phyloP scores from a whole-genome alignment of 176 grass and related monocot species.

The Lolium perenne region DNA sequence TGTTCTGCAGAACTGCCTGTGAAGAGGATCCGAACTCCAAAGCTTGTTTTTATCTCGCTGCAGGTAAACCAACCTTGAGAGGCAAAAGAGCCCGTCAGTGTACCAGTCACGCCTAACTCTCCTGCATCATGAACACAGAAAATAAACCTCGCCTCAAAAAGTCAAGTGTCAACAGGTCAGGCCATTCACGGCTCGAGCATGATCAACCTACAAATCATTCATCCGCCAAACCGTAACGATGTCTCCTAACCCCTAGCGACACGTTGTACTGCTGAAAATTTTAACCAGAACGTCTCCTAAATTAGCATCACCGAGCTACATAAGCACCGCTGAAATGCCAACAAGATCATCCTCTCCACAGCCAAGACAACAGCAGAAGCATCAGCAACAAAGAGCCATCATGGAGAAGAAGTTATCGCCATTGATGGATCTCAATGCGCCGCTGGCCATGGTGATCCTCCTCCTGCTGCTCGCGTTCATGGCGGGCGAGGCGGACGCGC shows the following conservation, averaged over 20 bases:
- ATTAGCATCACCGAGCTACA: neutral
- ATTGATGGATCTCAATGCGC: neutral
- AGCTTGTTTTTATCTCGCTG: no score
- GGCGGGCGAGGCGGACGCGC: neutral
- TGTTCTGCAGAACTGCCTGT: neutral
- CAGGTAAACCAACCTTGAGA: no score
- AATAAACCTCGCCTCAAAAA: neutral
- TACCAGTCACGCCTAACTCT: neutral
- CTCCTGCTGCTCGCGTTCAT: slow-evolving; percentile 35
- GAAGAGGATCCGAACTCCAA: no score
- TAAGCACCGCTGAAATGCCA: slow-evolving; percentile 23
- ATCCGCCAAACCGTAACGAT: neutral
- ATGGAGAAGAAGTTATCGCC: slow-evolving; percentile 34
- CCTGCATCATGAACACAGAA: neutral
- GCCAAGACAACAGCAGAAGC: neutral
- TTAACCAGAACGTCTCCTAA: slow-evolving; percentile 46
- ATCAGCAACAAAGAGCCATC: neutral
- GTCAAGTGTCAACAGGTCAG: slow-evolving; percentile 28
- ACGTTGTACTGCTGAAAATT: neutral
- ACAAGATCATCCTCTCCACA: slow-evolving; percentile 36
- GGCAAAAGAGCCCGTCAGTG: neutral
- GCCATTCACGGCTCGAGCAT: slow-evolving; percentile 34
- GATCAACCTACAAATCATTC: slow-evolving; percentile 30
- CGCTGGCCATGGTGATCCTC: neutral
- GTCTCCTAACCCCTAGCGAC: slow-evolving; percentile 46